A percentile compares a stretch with the other conserved stretches of the same genome.
Conservation (phyloP, 208 protist species). For the Herpetomonas tarakana region DNA sequence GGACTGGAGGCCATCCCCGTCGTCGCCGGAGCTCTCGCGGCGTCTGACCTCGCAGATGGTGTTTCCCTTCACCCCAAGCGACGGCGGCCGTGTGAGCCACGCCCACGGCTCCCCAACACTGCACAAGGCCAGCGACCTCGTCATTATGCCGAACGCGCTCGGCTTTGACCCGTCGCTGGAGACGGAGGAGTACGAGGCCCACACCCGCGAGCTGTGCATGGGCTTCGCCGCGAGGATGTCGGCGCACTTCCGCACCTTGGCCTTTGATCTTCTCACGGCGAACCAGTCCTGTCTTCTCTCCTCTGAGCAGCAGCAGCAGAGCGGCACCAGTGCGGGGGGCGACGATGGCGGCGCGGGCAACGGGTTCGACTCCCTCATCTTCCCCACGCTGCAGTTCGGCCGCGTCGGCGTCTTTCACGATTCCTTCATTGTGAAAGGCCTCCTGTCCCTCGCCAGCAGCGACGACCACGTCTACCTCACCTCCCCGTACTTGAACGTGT, state of each 20-base stretch:
- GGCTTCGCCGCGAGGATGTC: constrained; percentile 28
- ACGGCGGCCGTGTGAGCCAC: background rate
- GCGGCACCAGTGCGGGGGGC: background rate
- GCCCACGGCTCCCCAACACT: constrained; percentile 20
- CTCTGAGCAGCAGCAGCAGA: background rate
- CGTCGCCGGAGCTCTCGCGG: background rate
- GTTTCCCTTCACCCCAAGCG: background rate
- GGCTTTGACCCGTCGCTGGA: constrained; percentile 44
- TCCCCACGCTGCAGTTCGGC: constrained; percentile 78
- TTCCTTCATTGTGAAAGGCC: constrained; percentile 38
- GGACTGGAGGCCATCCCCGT: too few species aligned
- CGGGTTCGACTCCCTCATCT: constrained; percentile 60
- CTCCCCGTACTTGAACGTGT: constrained; percentile 86
- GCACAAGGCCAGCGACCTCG: constrained; percentile 48
- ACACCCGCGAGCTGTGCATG: constrained; percentile 20
- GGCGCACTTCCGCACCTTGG: constrained; percentile 11
- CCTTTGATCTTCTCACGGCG: constrained; percentile 9
- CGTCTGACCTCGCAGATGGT: background rate
- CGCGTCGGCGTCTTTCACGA: constrained; percentile 66
- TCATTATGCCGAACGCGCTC: constrained; percentile 55
- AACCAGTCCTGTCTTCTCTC: constrained; percentile 8
- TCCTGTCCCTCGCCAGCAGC: constrained; percentile 32
- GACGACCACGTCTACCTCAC: constrained; percentile 61
- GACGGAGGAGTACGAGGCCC: constrained; percentile 23
- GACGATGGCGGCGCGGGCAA: constrained; percentile 5